Evolutionary conservation across 140 eudicot species (phyloP), one percentile per base, ranked within the genome.

Genomic region (Oenanthe javanica): DNA sequence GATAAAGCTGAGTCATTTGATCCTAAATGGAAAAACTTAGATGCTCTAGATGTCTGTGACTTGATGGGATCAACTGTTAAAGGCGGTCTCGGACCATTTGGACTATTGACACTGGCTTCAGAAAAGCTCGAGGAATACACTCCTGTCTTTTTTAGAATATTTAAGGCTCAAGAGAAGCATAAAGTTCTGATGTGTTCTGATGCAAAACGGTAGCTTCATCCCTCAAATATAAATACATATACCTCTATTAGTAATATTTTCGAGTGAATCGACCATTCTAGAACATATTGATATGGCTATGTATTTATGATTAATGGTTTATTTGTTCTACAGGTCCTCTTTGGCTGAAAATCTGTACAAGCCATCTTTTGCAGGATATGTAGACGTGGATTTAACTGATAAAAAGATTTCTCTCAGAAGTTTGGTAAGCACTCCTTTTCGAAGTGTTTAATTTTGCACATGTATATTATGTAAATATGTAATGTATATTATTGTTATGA

Each of bases 1-100:
- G 90, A 86, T 31, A 84, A 88, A 50, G 97, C 89, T 2, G 95
- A 93, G 82, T 73, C 84, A 27, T 91, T 88, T 31, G 89, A 93
- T 38, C 86, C 89, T 43, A 86, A 82, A 64, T 93, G 95, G 98
- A 85, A 18, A 1, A 52, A 78, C 19, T 82, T 85, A 69, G 79
- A 88, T 78, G 95, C 92, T 36, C 84, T 83, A 83, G 72, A 84
- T 50, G 77, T 91, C 18, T 91, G 95, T 21, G 78, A 84, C 43
- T 52, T 67, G 13, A 88, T 70, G 84, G 89, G 89, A 11, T 79
- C 95, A 40, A 85, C 84, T 2, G 87, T 82, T 25, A 18, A 69
- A 70, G 98, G 97, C 23, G 98, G 95, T 42, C 81, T 93, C 3
- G 97, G 98, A 38, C 98, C 98, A 38, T 93, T 93, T 78, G 98